Base-by-base conservation (phyloP, 225 moss, liverwort and hornwort species). In the Polytrichum formosum region DNA sequence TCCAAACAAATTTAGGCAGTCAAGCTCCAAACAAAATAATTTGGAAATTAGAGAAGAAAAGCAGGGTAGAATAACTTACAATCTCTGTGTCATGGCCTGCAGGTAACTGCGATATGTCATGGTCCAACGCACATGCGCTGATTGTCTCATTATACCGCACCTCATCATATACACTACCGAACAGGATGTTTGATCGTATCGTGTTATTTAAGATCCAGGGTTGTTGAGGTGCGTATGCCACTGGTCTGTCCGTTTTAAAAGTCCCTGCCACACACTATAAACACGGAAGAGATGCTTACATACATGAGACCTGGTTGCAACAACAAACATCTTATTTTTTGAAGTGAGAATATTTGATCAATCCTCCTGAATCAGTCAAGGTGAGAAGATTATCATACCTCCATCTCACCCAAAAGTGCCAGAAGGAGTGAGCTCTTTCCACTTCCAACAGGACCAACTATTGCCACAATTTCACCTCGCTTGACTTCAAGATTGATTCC, bases 361-460 rank as follows among this genome's bases (percentile, higher is more conserved):
- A 46, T 46, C 46, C 46, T 13, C 46, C 46, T 46, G 46, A 46
- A 3, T 46, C 46, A 59, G n/a, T 7, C 23, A 59, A 23, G 21
- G 59, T 59, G 21, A 23, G 23, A 59, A 35, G 59, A 59, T 23
- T 13, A 46, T 35, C 46, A 2, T 85, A 93, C 93, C 93, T 93
- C 91, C 98, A 98, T 98, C 81, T 98, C 98, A 64, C 92, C 98
- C 26, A 98, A 61, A 55, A 94, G 80, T 22, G 92, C 90, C 69
- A 85, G 75, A 54, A 98, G 90, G 28, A 98, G 85, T 18, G 92
- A 91, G 66, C 88, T 91, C 68, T 98, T 98, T 21, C 98, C 94
- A 66, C 94, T 91, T 56, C 98, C 98, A 28, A 98, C 98, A 18
- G 91, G 28, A 29, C 98, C 98, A 56, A 98, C 82, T 54, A 98